Base-by-base conservation (phyloP, 441 rosid genomes). In the Pelargonium australe region DNA sequence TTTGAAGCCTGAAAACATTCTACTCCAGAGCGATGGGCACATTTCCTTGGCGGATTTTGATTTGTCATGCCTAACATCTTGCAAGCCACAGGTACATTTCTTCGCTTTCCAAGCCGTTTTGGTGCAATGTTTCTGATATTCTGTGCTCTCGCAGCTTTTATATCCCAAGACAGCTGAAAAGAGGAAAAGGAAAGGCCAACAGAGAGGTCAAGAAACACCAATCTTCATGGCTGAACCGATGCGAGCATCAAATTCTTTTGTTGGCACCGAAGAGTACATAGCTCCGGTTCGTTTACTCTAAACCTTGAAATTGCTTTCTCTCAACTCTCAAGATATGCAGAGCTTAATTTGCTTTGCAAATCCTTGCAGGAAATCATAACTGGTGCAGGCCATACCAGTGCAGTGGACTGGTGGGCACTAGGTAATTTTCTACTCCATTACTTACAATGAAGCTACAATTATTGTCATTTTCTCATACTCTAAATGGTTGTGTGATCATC, bases 361-460 rank as follows among this genome's bases (percentile, higher is more conserved):
- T 20, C 23, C 23, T 20, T 20, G 23, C 82, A 95, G 99, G 99
- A 95, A 82, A 92, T 95, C 66, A 88, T 95, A 75, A 68, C 78
- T 70, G 98, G 92, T 7, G 91, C 90, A 63, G 98, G 99, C 41
- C 99, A 95, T 77, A 86, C 90, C 0, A 95, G 99, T 85, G 98
- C 99, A 64, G 98, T 90, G 70, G 99, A 95, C 80, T 95, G 99
- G 99, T 95, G 99, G 99, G 98, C 99, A 67, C 89, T 92, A 70
- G 99, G 99, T 86, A 86, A 79, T 72, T 73, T 65, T 16, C 9
- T 53, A 12, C 14, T n/a, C 1, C 14, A 16, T 2, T 2, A n/a
- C 17, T n/a, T 4, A 0, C 0, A 34, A 34, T 34, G 37, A 34
- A 34, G 6, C 37, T 34, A 34, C 37, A 34, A 34, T 3, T 1